These are phyloP conservation scores for Tephrocybe sp. DNA, from an alignment of 768 basidiomycete genomes.

Conservation along the genomic window DNA sequence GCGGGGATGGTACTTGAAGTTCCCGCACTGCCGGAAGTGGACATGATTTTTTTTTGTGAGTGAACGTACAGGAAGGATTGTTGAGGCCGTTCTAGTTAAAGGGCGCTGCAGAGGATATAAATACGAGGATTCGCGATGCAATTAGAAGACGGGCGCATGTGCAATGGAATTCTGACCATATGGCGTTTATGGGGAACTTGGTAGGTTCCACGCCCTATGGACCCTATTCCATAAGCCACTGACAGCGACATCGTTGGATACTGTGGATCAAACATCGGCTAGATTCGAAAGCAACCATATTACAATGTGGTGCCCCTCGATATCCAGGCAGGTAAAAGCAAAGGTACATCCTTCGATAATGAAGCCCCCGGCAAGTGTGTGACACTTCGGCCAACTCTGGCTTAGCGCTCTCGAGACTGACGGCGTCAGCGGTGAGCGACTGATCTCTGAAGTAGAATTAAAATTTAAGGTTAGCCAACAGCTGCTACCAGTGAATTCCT, in stretches of 20 bases:
- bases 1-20: constrained; percentile 17
- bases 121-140: background rate
- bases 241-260: background rate
- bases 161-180: background rate
- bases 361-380: too few relatives aligned
- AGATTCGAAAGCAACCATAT: background rate
- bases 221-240: background rate
- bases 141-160: background rate
- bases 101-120: background rate
- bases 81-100: background rate
- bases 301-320: too few relatives aligned
- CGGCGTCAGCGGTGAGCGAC: too few relatives aligned
- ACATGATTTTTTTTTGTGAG: constrained; percentile 10
- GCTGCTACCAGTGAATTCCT: too few relatives aligned
- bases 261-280: background rate
- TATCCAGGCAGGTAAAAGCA: too few relatives aligned
- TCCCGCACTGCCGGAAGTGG: constrained; percentile 6
- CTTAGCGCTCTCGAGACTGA: too few relatives aligned
- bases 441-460: too few relatives aligned
- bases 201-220: background rate
- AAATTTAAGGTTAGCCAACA: too few relatives aligned
- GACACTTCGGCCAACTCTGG: too few relatives aligned
- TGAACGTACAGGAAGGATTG: background rate
- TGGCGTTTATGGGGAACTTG: background rate
- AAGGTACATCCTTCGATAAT: too few relatives aligned